Evolutionary conservation across 306 rosid species (phyloP), one percentile per base, ranked within the genome.

Genomic region (Prunus campanulata): DNA sequence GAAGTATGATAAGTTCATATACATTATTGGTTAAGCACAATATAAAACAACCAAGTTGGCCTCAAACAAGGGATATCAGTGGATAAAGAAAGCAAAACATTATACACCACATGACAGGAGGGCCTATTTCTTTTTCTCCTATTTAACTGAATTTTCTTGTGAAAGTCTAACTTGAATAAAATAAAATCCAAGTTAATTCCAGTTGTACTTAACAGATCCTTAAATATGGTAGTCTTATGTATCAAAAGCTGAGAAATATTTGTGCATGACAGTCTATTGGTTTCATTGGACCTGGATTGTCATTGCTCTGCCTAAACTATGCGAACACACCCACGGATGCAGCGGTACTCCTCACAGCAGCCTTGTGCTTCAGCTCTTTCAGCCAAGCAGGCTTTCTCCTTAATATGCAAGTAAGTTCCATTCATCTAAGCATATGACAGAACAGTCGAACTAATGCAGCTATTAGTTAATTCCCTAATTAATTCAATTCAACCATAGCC

Each of bases 341-440:
- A 19, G 87, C 96, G 1, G 68, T 84, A 62, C 80, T 90, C 85
- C 47, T 94, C 73, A 92, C 96, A 50, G 84, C 67, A 75, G 97
- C 92, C 81, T 88, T 92, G 84, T 90, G 98, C 80, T 83, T 94
- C 61, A 94, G 97, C 73, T 94, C 98, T 77, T 94, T 94, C 86
- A 92, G 96, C 84, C 97, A 92, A 76, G 98, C 98, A 27, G 96
- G 97, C n/a, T 94, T 83, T 80, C 87, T 90, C 84, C 97, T 94
- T 49, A 94, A 94, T 78, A 89, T 92, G 49, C 98, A 94, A 76
- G 98, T 94, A 86, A 81, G 95, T 79, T 68, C 14, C 56, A 22
- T 47, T 25, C 75, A 50, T 71, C 71, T 62, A 71, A 55, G 50
- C 76, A 68, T n/a, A 42, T 12, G 6, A 11, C 44, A 56, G 49